These are phyloP conservation scores for Astrothelium macrocarpum DNA, from an alignment of 495 filamentous ascomycete genomes.

Conservation along the genomic window DNA sequence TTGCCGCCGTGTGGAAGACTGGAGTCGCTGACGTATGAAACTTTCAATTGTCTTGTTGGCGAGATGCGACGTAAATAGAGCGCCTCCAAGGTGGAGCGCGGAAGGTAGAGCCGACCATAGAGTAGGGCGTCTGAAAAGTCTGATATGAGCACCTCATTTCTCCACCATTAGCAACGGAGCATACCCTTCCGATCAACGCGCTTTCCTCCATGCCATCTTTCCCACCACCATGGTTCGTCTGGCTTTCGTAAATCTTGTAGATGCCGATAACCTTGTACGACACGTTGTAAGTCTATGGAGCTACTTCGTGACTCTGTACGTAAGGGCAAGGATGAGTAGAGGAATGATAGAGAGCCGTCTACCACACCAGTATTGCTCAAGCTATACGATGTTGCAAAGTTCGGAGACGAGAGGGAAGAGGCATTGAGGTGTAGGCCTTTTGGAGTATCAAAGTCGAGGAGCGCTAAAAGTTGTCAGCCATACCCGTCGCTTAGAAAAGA, in stretches of 20 bases:
- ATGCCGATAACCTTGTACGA: conserved; percentile 63
- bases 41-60: conserved; percentile 65
- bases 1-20: conserved; percentile 66
- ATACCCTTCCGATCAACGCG: conserved; percentile 33
- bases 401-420: conserved; percentile 80
- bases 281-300: conserved; percentile 50
- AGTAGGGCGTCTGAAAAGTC: conserved; percentile 53
- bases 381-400: conserved; percentile 86
- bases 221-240: conserved; percentile 41
- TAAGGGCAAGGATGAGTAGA: conserved; percentile 75
- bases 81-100: conserved; percentile 73
- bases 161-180: conserved; percentile 6
- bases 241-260: conserved; percentile 43
- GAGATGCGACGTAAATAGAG: conserved; percentile 75
- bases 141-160: neutral
- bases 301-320: conserved; percentile 44
- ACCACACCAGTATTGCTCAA: conserved; percentile 76
- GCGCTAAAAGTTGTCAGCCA: conserved; percentile 39
- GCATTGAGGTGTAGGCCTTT: conserved; percentile 68
- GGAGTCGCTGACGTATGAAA: conserved; percentile 73
- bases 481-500: conserved; percentile 5
- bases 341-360: conserved; percentile 83
- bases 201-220: conserved; percentile 41
- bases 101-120: conserved; percentile 83
- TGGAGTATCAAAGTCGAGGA: conserved; percentile 78